These are phyloP conservation scores for Trichomonascaceae sp. DNA, from an alignment of 1,139 yeast genomes.

Conservation along the genomic window DNA sequence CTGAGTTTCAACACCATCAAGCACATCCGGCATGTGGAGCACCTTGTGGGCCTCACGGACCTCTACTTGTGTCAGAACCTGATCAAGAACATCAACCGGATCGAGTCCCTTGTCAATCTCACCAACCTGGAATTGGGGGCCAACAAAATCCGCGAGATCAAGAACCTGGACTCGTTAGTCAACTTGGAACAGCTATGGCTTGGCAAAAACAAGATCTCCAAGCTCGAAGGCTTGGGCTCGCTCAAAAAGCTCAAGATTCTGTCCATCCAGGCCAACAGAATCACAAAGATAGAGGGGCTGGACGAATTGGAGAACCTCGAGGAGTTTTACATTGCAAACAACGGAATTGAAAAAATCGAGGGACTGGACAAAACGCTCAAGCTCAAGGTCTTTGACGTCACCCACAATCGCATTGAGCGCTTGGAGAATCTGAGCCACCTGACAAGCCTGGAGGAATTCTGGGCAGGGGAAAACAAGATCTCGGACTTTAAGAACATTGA, in stretches of 20 bases:
- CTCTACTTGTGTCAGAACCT: conserved; percentile 83
- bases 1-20: conserved; percentile 84
- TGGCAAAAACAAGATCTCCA: conserved; percentile 71
- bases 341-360: conserved; percentile 63
- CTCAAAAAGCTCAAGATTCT: conserved; percentile 56
- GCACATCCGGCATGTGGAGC: conserved; percentile 68
- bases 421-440: conserved; percentile 59
- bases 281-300: conserved; percentile 70
- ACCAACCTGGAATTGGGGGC: conserved; percentile 85
- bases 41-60: conserved; percentile 47
- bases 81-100: conserved; percentile 56
- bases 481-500: conserved; percentile 58
- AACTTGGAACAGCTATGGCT: conserved; percentile 76
- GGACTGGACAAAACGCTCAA: conserved; percentile 61
- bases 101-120: conserved; percentile 46
- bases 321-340: conserved; percentile 81
- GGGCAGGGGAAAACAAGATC: conserved; percentile 78
- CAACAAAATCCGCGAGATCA: conserved; percentile 56
- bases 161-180: conserved; percentile 38
- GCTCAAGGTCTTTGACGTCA: conserved; percentile 65
- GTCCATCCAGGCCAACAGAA: conserved; percentile 79
- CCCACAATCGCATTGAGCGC: conserved; percentile 53
- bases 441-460: conserved; percentile 64
- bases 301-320: conserved; percentile 60
- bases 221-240: conserved; percentile 48